Base-by-base conservation (phyloP, 163 green algal genomes). In the Scenedesmus sp. region DNA sequence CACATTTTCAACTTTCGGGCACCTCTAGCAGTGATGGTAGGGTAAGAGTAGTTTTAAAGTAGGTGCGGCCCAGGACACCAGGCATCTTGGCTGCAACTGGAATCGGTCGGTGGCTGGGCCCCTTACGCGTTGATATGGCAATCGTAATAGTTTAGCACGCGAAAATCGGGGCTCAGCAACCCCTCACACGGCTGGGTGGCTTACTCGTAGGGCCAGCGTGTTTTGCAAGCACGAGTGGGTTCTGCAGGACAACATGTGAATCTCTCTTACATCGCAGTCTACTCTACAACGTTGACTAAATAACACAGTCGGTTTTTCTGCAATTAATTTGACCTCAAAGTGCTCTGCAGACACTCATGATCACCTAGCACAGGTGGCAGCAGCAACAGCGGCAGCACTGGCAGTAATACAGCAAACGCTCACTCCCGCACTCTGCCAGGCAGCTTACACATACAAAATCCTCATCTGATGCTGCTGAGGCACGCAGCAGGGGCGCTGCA, bases 11-110 rank as follows among this genome's bases (percentile, higher is more conserved):
- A 4, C 81, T 3, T 3, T 4, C 54, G 34, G 6, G 81, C 81
- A 91, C 87, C 81, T 91, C 74, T 54, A 91, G 7, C 57, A 91
- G 87, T 13, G 74, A 87, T 12, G 87, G 76, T 8, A 91, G 87
- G 3, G 55, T 46, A 13, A 91, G 76, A 26, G 2, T 87, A 13
- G 87, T 77, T 15, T 79, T 91, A 26, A 91, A 91, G 76, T 91
- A 91, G 59, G 54, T 87, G 16, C 87, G 79, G 85, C 85, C 85
- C 64, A 83, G 85, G n/a, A 90, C 66, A 55, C 26, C 79, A 18
- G 84, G 62, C 84, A 89, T 89, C 59, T 67, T 81, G 84, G 70
- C 70, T 77, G 46, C 67, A 20, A 56, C 54, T 46, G 57, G 57
- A 76, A 76, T 76, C 10, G 34, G 77, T 59, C 46, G 52, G 77